phyloP scores from a whole-genome alignment of 805 yeast species.

The Suhomyces pyralidae region DNA sequence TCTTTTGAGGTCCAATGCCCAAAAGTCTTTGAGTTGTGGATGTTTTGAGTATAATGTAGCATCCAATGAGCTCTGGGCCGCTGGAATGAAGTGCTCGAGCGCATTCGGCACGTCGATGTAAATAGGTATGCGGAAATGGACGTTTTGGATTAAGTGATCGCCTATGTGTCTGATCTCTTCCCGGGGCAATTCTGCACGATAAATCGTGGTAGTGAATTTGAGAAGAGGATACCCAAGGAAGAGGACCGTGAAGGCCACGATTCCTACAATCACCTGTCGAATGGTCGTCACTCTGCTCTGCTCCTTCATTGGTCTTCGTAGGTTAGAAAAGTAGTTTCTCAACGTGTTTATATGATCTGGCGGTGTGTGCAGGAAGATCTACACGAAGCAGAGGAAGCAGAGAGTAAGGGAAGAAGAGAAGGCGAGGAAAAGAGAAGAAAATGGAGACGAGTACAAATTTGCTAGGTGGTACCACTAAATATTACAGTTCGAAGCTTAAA shows the following conservation, averaged over 20 bases:
- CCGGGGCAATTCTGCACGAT: slow-evolving; percentile 59
- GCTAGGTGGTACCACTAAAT: too few relatives aligned
- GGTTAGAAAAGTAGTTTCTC: neutral
- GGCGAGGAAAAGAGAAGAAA: neutral
- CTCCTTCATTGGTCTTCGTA: neutral
- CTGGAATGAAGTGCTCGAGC: slow-evolving; percentile 24
- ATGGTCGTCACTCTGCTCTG: slow-evolving; percentile 5
- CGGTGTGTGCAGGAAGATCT: neutral
- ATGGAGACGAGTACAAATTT: too few relatives aligned
- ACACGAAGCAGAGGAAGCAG: neutral
- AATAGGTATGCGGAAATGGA: slow-evolving; percentile 41
- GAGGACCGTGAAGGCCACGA: slow-evolving; percentile 16
- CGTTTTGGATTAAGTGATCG: slow-evolving; percentile 19
- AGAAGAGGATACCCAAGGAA: slow-evolving; percentile 22
- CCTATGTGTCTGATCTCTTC: slow-evolving; percentile 35
- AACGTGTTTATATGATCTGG: neutral
- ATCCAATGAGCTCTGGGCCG: slow-evolving; percentile 38
- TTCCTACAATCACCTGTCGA: slow-evolving; percentile 9
- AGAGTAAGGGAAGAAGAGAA: neutral
- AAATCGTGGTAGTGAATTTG: slow-evolving; percentile 52
- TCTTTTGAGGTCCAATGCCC: slow-evolving; percentile 26
- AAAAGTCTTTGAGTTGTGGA: slow-evolving; percentile 24
- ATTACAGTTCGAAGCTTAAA: too few relatives aligned
- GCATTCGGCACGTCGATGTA: slow-evolving; percentile 36
- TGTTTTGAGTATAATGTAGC: slow-evolving; percentile 18